Conservation (phyloP, 805 yeast genomes). For the Candida saitoana region DNA sequence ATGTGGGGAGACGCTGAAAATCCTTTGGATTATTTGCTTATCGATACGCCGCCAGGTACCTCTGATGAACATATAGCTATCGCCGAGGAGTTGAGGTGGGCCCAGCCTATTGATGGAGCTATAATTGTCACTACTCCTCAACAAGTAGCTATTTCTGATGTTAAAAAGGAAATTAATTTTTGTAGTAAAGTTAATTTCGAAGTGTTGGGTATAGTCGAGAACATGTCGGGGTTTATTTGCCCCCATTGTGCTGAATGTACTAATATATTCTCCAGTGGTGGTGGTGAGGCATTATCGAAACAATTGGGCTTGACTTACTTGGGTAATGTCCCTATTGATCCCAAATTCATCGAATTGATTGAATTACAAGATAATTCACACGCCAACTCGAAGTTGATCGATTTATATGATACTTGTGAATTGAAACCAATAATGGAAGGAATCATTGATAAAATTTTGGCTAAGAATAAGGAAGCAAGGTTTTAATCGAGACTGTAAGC, state of each 20-base stretch:
- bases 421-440: conserved; percentile 35
- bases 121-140: conserved; percentile 97
- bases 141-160: conserved; percentile 88
- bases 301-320: conserved; percentile 61
- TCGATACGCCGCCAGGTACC: conserved; percentile 99
- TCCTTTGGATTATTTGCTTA: conserved; percentile 66
- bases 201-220: conserved; percentile 85
- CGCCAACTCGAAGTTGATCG: conserved; percentile 21
- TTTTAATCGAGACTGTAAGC: too few species aligned
- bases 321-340: conserved; percentile 92
- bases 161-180: conserved; percentile 87
- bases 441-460: conserved; percentile 33
- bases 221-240: conserved; percentile 95
- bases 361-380: conserved; percentile 53
- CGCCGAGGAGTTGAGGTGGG: conserved; percentile 78
- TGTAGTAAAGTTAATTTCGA: conserved; percentile 80
- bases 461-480: conserved; percentile 24
- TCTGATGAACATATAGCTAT: conserved; percentile 97
- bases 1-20: conserved; percentile 67
- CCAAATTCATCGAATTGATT: conserved; percentile 81
- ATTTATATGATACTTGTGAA: conserved; percentile 31
- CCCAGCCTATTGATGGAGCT: conserved; percentile 78
- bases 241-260: conserved; percentile 92
- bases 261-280: conserved; percentile 88
- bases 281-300: conserved; percentile 72